Percentiles rank a stretch among this genome's conserved stretches.
phyloP scores from a whole-genome alignment of 208 protist genomes.

The Leishmania major region DNA sequence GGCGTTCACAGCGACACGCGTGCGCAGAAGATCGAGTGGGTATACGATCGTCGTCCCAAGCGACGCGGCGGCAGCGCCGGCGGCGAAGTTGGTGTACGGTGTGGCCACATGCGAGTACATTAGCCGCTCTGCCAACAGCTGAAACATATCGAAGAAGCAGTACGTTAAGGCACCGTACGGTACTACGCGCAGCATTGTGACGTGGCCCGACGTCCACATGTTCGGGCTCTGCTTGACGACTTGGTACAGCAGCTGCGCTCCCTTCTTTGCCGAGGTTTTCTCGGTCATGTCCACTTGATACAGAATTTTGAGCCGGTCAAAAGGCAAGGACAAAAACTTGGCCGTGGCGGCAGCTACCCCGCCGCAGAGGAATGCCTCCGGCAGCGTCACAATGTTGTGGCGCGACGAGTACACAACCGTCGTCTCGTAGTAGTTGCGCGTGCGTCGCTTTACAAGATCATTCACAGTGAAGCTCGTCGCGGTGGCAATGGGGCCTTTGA shows the following conservation, averaged over 20 bases:
- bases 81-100: conserved; percentile 76
- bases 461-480: conserved; percentile 92
- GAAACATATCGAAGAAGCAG: conserved; percentile 91
- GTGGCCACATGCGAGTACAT: conserved; percentile 76
- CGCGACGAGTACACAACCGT: conserved; percentile 37
- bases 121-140: conserved; percentile 66
- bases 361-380: conserved; percentile 87
- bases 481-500: conserved; percentile 93
- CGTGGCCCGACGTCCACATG: conserved; percentile 89
- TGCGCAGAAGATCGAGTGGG: conserved; percentile 92
- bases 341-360: conserved; percentile 90
- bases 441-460: conserved; percentile 84
- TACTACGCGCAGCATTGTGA: conserved; percentile 92
- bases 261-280: conserved; percentile 30
- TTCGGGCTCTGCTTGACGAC: conserved; percentile 72
- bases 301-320: conserved; percentile 94
- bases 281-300: conserved; percentile 87
- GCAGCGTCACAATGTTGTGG: conserved; percentile 59
- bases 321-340: conserved; percentile 89
- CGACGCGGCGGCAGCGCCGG: conserved; percentile 85
- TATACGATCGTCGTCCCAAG: conserved; percentile 87
- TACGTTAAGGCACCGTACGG: conserved; percentile 95
- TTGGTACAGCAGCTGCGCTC: conserved; percentile 40
- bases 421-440: conserved; percentile 74
- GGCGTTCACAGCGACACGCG: conserved; percentile 65